Base-by-base conservation (phyloP, 2,329 filamentous ascomycete genomes). In the Elsinoe fawcettii region DNA sequence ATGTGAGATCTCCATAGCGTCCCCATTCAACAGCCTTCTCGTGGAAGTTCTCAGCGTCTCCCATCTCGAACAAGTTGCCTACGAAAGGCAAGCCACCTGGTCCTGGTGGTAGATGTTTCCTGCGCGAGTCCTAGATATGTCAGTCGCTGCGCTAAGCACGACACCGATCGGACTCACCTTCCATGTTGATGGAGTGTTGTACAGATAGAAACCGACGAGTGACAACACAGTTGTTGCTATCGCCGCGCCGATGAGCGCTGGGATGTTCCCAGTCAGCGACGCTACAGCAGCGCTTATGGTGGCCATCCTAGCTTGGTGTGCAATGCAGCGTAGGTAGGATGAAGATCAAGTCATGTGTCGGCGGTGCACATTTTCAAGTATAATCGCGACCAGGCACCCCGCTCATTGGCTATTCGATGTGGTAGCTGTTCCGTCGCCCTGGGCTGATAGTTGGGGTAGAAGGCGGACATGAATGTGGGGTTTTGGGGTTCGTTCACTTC, bases 31-130 rank as follows among this genome's bases (percentile, higher is more conserved):
- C 62, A 1, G 69, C 67, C 61, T 71, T 70, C 18, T 60, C 56
- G 0, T 60, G 63, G 0, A 67, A 49, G 11, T 56, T 57, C 49
- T 73, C 70, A 5, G 66, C 66, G 32, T 73, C 67, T 14, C 65
- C 63, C 2, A 74, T 65, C 44, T 72, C 69, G 39, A 71, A 61
- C 30, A 72, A 64, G 54, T 71, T 73, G 0, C 72, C 72, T 1
- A 74, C 63, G 37, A 74, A 70, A 2, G 72, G 72, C 2, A 72
- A 65, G 1, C 71, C 72, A 55, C 62, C 64, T 0, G 71, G 72
- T 2, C 72, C 71, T 5, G 71, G 72, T 5, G 72, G 72, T 0
- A 73, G 65, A 49, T 71, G 65, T 11, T 66, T 66, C 11, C 67
- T 60, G 36, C 69, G 64, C 2, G 63, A 55, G 36, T 71, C 69